Percentiles rank a stretch among this genome's conserved stretches.
phyloP scores from a whole-genome alignment of 352 stramenopile species.

The Phytophthora pisi region DNA sequence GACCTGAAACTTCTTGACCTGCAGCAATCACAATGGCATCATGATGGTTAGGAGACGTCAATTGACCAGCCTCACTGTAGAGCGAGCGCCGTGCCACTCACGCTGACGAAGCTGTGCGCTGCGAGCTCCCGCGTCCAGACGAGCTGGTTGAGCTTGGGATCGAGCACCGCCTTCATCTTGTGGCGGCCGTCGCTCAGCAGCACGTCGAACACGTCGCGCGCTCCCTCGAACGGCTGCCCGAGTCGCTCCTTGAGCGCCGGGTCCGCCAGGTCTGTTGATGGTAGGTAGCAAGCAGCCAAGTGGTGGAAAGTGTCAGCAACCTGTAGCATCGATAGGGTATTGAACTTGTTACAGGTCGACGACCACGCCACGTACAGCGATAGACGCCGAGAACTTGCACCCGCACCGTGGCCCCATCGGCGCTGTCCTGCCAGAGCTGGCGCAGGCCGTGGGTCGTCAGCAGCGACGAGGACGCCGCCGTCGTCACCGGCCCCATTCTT shows the following conservation, averaged over 20 bases:
- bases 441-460: conserved; percentile 50
- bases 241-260: conserved; percentile 48
- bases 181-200: conserved; percentile 63
- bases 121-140: conserved; percentile 46
- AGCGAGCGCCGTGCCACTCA: conserved; percentile 11
- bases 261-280: conserved; percentile 52
- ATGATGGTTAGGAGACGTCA: background rate
- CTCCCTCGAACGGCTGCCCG: conserved; percentile 13
- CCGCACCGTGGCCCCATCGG: conserved; percentile 8
- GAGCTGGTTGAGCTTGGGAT: conserved; percentile 40
- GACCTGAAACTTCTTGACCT: conserved; percentile 44
- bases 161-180: conserved; percentile 62
- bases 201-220: conserved; percentile 62
- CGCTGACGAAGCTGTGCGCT: conserved; percentile 41
- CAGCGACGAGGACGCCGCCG: background rate
- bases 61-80: background rate
- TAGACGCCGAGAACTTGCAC: conserved; percentile 65
- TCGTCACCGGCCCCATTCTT: background rate
- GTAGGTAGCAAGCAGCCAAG: background rate
- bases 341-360: background rate
- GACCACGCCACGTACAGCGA: conserved; percentile 45
- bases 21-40: background rate
- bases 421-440: conserved; percentile 28
- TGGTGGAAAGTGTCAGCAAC: background rate
- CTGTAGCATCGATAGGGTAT: background rate